A percentile compares a stretch with the other conserved stretches of the same genome.
phyloP scores from a whole-genome alignment of 2,329 filamentous ascomycete species.

The Pleochaeta shiraiana region DNA sequence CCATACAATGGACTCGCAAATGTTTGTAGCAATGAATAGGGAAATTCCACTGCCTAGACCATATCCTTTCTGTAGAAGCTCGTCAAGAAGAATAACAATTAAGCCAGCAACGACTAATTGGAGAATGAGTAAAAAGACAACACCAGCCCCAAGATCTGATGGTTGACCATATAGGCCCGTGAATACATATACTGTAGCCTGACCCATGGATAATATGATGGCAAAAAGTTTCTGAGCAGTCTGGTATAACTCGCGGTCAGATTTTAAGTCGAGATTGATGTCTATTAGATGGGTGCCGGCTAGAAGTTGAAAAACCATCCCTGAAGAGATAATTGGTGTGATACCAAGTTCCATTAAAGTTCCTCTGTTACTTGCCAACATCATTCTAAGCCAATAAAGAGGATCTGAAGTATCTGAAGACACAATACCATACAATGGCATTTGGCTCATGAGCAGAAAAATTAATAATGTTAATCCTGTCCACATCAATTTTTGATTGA shows the following conservation, averaged over 20 bases:
- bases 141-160: slow-evolving; percentile 88
- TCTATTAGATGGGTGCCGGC: slow-evolving; percentile 99
- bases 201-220: slow-evolving; percentile 92
- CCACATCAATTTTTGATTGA: slow-evolving; percentile 98
- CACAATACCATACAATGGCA: slow-evolving; percentile 98
- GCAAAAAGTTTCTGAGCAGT: slow-evolving; percentile 98
- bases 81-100: slow-evolving; percentile 97
- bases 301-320: slow-evolving; percentile 99
- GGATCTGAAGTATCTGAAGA: slow-evolving; percentile 97
- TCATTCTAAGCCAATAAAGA: slow-evolving; percentile 99
- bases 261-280: slow-evolving; percentile 99
- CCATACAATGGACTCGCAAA: slow-evolving; percentile 99
- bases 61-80: slow-evolving; percentile 98
- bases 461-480: slow-evolving; percentile 86
- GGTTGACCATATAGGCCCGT: slow-evolving; percentile 95
- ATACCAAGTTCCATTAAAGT: slow-evolving; percentile 94
- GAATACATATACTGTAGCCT: slow-evolving; percentile 95
- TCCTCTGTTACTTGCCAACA: slow-evolving; percentile 96
- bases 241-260: slow-evolving; percentile 98
- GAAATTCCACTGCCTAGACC: slow-evolving; percentile 97
- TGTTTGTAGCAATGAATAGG: slow-evolving; percentile 99
- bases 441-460: slow-evolving; percentile 99
- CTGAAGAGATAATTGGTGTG: slow-evolving; percentile 96
- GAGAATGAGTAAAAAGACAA: slow-evolving; percentile 94
- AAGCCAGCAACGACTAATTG: slow-evolving; percentile 95